Evolutionary conservation across 257 asterid species (phyloP), one percentile per base, ranked within the genome.

Genomic region (Apocynum venetum): DNA sequence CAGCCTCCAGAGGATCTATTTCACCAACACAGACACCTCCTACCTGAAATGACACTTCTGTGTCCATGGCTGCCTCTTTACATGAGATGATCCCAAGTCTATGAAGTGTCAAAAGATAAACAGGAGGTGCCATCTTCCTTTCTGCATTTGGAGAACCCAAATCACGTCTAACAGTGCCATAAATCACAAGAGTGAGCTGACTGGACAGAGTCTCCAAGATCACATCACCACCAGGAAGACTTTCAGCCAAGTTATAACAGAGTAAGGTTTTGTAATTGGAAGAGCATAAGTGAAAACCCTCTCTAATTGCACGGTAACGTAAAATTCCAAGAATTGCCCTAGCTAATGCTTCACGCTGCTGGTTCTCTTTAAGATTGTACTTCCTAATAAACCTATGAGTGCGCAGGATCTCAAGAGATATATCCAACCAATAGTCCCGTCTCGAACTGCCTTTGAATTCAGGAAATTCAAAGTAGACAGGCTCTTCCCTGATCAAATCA

Each of bases 231-330:
- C 97, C 91, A 40, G 98, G 98, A 82, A 93, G 93, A 82, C 93
- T 91, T 87, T 93, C 97, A 71, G 97, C 96, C 90, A 93, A 90
- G 89, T 93, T 93, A 84, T 90, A 93, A 85, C 96, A 93, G 85
- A 93, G 88, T 73, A 90, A 73, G 53, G 97, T 89, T 89, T 87
- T 91, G 82, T 89, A 88, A 84, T 81, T 89, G 80, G 96, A 89
- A 8, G 89, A 81, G 77, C 91, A 87, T 72, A 88, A 43, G 46
- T 84, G 87, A 76, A 93, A 90, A 73, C 90, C 90, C 87, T 91
- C 98, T 87, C 89, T 91, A 77, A 91, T 86, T 81, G 98, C 98
- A 76, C 89, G 96, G 77, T 88, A 90, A 43, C 89, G 91, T 75
- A 90, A 76, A 81, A 91, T 86, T 81, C 98, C 97, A 83, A 91